Evolutionary conservation across 2,329 filamentous ascomycete species (phyloP), one percentile per base, ranked within the genome.

Genomic region (Colletotrichum camelliae): DNA sequence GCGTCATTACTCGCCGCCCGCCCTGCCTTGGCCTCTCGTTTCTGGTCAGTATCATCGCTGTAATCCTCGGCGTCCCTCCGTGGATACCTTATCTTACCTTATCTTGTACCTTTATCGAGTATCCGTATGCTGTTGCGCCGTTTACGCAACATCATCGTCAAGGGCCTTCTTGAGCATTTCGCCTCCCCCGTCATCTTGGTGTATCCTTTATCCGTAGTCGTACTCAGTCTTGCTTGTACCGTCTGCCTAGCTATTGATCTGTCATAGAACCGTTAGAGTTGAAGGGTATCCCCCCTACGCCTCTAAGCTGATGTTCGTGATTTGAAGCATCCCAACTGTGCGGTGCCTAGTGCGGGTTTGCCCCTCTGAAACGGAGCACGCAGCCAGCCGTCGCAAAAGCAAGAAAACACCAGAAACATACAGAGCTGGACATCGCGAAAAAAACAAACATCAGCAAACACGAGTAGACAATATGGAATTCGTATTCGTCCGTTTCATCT

Each of bases 1-100:
- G 66, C 74, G 74, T 76, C 74, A 76, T 74, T 74, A 70, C 48
- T 76, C 64, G 70, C 74, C 69, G 55, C 69, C 33, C 37, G 33
- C 31, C 61, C 43, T 52, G 31, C 68, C 37, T 21, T 33, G 27
- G 58, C 33, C 29, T 61, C 58, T 61, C 48, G 52, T 62, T 72
- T 55, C 24, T 24, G 29, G 72, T 66, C 55, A 43, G 43, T 65
- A 73, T 73, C 64, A 48, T 62, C 70, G 62, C 64, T 68, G 73
- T 64, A 65, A 64, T 68, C 64, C 57, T 68, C 70, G 64, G 65
- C 57, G n/a, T 43, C 27, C 24, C 65, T 43, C 67, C 24, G 67
- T 70, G 16, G 67, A 18, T 27, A 65, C 62, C 39, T 58, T 58
- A 35, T 62, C 58, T n/a, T n/a, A 62, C 31, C 16, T 62, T 33